Conservation (phyloP, 495 filamentous ascomycete genomes). For the Cercophora scortea region DNA sequence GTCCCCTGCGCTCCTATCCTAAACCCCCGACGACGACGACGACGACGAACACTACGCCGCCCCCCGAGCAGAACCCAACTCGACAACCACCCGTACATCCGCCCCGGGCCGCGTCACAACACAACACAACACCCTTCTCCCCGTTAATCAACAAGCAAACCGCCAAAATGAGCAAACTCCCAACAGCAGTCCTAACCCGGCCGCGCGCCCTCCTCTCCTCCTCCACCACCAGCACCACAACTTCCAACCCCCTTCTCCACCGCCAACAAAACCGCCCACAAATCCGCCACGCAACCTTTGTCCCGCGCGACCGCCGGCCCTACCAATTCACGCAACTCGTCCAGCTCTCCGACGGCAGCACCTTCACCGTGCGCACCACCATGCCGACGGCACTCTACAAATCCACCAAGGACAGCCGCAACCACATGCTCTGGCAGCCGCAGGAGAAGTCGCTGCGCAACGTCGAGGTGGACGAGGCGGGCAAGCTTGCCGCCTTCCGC, state of each 20-base stretch:
- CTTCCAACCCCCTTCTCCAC: slow-evolving; percentile 18
- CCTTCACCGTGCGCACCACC: slow-evolving; percentile 82
- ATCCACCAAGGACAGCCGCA: slow-evolving; percentile 75
- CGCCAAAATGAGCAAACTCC: slow-evolving; percentile 23
- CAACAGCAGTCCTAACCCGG: slow-evolving; percentile 17
- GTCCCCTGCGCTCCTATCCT: too few species aligned
- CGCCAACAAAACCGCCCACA: slow-evolving; percentile 16
- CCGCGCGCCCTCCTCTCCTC: slow-evolving; percentile 8
- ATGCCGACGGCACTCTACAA: slow-evolving; percentile 71
- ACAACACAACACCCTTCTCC: neutral
- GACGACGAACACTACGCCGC: too few species aligned
- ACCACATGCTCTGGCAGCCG: slow-evolving; percentile 88
- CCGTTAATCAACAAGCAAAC: neutral
- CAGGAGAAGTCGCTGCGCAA: slow-evolving; percentile 66
- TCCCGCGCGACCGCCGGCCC: slow-evolving; percentile 78
- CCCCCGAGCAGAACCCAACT: neutral
- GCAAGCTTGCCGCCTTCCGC: slow-evolving; percentile 77
- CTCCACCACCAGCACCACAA: slow-evolving; percentile 13
- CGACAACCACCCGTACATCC: neutral
- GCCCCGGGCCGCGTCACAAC: neutral
- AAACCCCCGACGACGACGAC: too few species aligned
- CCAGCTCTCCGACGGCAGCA: slow-evolving; percentile 84
- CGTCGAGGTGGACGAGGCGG: slow-evolving; percentile 93
- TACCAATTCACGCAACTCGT: slow-evolving; percentile 97
- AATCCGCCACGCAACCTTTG: slow-evolving; percentile 76